These are phyloP conservation scores for Gyromitra esculenta DNA, from an alignment of 2,329 filamentous ascomycete genomes.

Conservation along the genomic window DNA sequence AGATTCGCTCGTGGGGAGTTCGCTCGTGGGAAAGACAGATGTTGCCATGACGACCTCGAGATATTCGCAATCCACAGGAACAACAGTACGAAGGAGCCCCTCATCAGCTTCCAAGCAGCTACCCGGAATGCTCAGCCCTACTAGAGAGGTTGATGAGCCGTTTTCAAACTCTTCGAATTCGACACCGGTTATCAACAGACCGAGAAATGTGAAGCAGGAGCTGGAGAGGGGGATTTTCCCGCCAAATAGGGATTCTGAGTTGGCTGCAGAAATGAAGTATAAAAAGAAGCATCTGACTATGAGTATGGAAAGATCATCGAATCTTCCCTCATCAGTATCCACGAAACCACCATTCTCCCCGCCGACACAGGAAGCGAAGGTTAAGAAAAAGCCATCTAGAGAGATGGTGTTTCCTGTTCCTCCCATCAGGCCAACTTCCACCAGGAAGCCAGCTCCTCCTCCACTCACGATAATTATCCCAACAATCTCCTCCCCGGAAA, in stretches of 20 bases:
- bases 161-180: constrained; percentile 23
- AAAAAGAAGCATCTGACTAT: constrained; percentile 27
- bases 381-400: constrained; percentile 18
- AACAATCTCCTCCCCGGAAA: constrained; percentile 22
- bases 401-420: constrained; percentile 47
- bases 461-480: constrained; percentile 35
- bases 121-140: constrained; percentile 28
- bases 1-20: constrained; percentile 63
- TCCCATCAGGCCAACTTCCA: constrained; percentile 7
- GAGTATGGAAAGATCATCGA: neutral
- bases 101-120: constrained; percentile 34
- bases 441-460: constrained; percentile 37
- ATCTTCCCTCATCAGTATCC: neutral
- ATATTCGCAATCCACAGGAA: constrained; percentile 24
- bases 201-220: constrained; percentile 56
- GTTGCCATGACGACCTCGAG: constrained; percentile 42
- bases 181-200: constrained; percentile 58
- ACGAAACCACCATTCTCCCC: neutral
- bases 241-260: constrained; percentile 40
- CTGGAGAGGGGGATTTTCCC: constrained; percentile 48
- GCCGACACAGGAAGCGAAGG: neutral
- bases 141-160: constrained; percentile 18
- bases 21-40: constrained; percentile 61
- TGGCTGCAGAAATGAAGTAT: constrained; percentile 44
- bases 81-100: constrained; percentile 40